Evolutionary conservation across 2,329 filamentous ascomycete genomes (phyloP), one percentile per base, ranked within the genome.

Genomic region (Seiridium cupressi): DNA sequence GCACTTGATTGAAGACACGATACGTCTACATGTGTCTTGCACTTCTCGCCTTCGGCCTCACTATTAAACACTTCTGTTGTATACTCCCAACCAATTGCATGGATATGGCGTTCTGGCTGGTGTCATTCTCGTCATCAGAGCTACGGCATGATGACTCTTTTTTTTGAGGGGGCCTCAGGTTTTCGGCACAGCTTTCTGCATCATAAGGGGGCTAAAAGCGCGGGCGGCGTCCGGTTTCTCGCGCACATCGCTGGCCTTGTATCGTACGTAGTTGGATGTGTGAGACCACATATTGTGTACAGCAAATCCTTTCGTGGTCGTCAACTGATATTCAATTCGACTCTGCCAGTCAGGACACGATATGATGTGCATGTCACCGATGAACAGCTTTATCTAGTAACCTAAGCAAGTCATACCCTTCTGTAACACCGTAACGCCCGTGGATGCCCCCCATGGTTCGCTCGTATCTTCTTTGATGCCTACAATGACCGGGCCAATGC

Each of bases 1-100:
- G 18, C 18, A 26, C 18, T 26, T 26, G 18, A 26, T 26, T 26
- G 18, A 26, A 26, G 18, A 26, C 18, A 26, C 18, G 18, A 26
- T 26, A 26, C 18, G 31, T 49, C 47, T 49, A 32, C 47, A 49
- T 49, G 35, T 32, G 11, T 49, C 26, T 13, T 32, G 26, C 13
- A 35, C 38, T 53, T n/a, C 11, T 53, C 34, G 35, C 13, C 18
- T 53, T 35, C 26, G 5, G 32, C 31, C 32, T 38, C 35, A 31
- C 11, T 18, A 8, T 7, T 10, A 8, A 36, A 36, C 49, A 35
- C 13, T 11, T 32, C 32, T 53, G 35, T 18, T 55, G 51, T 55
- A 55, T 44, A 55, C 38, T 55, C 34, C 13, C n/a, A 38, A n/a
- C 38, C 32, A 18, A 32, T 32, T 53, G 51, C 57, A 59, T 59